Evolutionary conservation across 257 asterid genomes (phyloP).

Genomic region (Lithospermum erythrorhizon): DNA sequence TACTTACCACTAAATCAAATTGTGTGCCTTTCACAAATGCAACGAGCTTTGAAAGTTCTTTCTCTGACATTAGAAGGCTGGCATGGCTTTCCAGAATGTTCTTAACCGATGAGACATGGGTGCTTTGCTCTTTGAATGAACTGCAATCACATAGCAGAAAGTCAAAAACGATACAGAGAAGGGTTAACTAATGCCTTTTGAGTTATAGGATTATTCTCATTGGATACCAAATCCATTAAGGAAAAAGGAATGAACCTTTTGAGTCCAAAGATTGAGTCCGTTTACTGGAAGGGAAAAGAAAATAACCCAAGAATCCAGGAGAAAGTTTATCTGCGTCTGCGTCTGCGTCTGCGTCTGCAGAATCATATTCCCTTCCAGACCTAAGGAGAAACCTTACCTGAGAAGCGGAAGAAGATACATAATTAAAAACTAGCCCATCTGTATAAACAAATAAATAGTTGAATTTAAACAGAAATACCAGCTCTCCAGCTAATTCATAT

Average conservation of each 20-base stretch:
- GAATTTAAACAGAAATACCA: slow-evolving; percentile 41
- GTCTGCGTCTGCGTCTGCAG: slow-evolving; percentile 42
- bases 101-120: slow-evolving; percentile 92
- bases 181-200: background rate
- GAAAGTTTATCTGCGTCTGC: slow-evolving; percentile 64
- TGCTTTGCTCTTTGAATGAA: slow-evolving; percentile 76
- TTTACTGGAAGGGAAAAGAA: slow-evolving; percentile 72
- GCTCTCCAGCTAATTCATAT: slow-evolving; percentile 98
- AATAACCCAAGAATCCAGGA: slow-evolving; percentile 81
- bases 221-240: background rate
- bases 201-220: background rate
- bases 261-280: slow-evolving; percentile 67
- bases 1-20: slow-evolving; percentile 83
- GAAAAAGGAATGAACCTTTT: slow-evolving; percentile 37
- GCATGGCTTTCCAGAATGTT: slow-evolving; percentile 95
- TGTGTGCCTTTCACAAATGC: slow-evolving; percentile 99
- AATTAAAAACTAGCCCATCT: slow-evolving; percentile 3
- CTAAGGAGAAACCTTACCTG: slow-evolving; percentile 95
- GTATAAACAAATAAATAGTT: slow-evolving; percentile 11
- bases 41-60: slow-evolving; percentile 94
- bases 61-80: slow-evolving; percentile 92
- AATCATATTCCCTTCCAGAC: slow-evolving; percentile 94
- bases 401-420: slow-evolving; percentile 8
- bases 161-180: slow-evolving; percentile 7
- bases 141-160: slow-evolving; percentile 31